Conservation (phyloP, 768 basidiomycete species). For the Cyclocybe cylindracea region DNA sequence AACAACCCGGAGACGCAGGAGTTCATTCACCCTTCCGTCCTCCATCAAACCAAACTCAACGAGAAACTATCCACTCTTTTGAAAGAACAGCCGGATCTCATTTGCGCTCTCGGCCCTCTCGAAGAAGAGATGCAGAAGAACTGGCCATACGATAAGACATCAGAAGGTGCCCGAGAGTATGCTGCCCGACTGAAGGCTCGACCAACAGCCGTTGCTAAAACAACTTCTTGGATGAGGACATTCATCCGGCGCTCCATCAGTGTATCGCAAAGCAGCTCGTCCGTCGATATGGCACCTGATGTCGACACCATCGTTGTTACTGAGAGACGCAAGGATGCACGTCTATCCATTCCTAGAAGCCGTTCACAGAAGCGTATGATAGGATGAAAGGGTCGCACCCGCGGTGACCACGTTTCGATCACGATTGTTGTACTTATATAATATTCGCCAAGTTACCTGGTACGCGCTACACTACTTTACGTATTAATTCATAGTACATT, state of each 20-base stretch:
- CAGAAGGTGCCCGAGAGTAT: slow-evolving; percentile 20
- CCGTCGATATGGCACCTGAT: too few species aligned
- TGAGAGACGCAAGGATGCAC: background rate
- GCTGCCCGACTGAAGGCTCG: slow-evolving; percentile 7
- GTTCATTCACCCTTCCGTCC: slow-evolving; percentile 60
- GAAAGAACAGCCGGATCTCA: slow-evolving; percentile 41
- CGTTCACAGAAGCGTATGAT: too few species aligned
- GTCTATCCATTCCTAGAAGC: too few species aligned
- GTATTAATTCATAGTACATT: too few species aligned
- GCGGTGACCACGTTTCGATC: too few species aligned
- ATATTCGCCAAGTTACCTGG: too few species aligned
- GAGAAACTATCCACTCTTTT: slow-evolving; percentile 36
- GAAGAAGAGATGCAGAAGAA: slow-evolving; percentile 49
- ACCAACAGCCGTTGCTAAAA: background rate
- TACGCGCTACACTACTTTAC: too few species aligned
- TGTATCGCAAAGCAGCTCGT: background rate
- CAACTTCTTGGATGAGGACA: slow-evolving; percentile 9
- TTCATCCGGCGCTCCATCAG: slow-evolving; percentile 2
- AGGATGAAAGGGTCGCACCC: too few species aligned
- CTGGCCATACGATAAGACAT: slow-evolving; percentile 45
- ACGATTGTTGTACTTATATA: too few species aligned
- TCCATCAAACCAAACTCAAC: slow-evolving; percentile 40
- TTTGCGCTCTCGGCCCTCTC: slow-evolving; percentile 46
- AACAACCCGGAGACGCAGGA: slow-evolving; percentile 53
- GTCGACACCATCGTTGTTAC: background rate